Evolutionary conservation across 345 rosid genomes (phyloP).

Genomic region (Eutrema heterophyllum): DNA sequence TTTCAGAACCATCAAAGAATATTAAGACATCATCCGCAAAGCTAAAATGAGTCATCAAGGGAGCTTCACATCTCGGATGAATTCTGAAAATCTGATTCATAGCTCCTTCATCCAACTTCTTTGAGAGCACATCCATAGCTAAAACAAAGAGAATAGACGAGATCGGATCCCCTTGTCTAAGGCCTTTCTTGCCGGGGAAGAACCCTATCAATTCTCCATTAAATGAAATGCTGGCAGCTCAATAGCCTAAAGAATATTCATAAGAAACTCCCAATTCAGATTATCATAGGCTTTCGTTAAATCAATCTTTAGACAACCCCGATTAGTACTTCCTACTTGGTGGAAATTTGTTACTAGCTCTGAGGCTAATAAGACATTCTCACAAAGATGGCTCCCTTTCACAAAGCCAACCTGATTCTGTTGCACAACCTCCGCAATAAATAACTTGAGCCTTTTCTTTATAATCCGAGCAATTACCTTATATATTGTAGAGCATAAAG

Average conservation of each 20-base stretch:
- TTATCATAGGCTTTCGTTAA: neutral
- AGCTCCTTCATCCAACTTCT: neutral
- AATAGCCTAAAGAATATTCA: neutral
- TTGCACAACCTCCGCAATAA: no score
- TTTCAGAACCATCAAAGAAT: neutral
- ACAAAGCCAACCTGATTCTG: no score
- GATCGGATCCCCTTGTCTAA: neutral
- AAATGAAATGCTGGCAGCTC: neutral
- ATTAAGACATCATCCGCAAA: neutral
- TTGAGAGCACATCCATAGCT: neutral
- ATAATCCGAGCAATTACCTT: no score
- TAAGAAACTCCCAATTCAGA: fast-evolving
- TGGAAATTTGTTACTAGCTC: no score
- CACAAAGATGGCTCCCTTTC: no score
- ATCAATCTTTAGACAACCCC: neutral
- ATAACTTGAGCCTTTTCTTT: no score
- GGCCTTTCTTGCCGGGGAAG: neutral
- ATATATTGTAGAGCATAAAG: no score
- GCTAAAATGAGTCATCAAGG: neutral
- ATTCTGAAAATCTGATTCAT: fast-evolving
- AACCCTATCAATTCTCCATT: neutral
- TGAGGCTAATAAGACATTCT: no score
- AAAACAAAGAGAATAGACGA: neutral
- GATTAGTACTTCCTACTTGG: no score
- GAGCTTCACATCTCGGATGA: neutral